Base-by-base conservation (phyloP, 352 stramenopile genomes). In the Blastocystis sp. region DNA sequence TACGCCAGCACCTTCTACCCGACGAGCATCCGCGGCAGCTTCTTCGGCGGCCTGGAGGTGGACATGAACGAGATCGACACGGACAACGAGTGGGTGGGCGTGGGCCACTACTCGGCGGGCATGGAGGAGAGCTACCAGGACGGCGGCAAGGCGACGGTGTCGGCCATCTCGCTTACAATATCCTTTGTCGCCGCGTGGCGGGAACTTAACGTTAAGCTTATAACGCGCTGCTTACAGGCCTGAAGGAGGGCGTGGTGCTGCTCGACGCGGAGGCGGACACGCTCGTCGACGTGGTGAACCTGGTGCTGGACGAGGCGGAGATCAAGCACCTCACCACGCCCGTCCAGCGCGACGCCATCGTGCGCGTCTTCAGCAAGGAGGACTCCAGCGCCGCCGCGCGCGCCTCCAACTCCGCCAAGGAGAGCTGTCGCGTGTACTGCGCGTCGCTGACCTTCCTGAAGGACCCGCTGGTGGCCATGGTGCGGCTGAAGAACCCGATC, bases 21-120 rank as follows among this genome's bases (percentile, higher is more conserved):
- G 45, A 55, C 9, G 6, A 55, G 45, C 45, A 55, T 55, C 16
- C 45, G 45, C 45, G 45, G 45, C 45, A 55, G 31, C 13, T 77
- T 77, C 45, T n/a, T 31, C 59, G 74, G 74, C 35, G 74, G 61
- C 33, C 24, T 63, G 24, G 74, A 55, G 16, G 74, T 82, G 26
- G 74, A 82, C n/a, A 65, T 82, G 3, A 82, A 82, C 31, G 74
- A 82, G 33, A 31, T 55, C 24, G 55, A 70, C 13, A 69, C 35
- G 31, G 55, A 82, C 45, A 6, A 35, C 29, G 66, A 41, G 6
- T 77, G 66, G 61, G 59, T 82, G n/a, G 55, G 31, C n/a, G 45
- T 60, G 10, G 61, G 55, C 12, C 61, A 29, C 41, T 82, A 63
- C 41, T 26, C 45, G 9, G 61, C 35, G 24, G 55, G 61, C 41